phyloP scores from a whole-genome alignment of 345 rosid species.

The Eutrema yunnanense region DNA sequence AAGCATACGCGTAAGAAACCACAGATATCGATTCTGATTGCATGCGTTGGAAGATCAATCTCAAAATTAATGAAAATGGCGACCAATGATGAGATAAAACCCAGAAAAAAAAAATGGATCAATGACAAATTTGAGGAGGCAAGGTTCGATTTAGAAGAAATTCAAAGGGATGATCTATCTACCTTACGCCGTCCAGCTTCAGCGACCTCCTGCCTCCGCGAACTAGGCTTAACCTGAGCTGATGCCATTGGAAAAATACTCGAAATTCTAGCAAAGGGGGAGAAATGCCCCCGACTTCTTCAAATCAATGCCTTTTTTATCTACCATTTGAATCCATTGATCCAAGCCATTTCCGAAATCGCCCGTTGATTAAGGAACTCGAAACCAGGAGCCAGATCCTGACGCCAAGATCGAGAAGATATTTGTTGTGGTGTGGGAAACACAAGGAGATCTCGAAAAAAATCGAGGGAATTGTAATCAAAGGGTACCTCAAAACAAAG shows the following conservation, averaged over 20 bases:
- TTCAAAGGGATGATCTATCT: constrained; percentile 6
- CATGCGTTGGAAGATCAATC: not conserved
- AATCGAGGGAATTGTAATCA: not conserved
- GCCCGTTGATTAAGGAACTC: not conserved
- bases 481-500: not conserved
- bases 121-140: not conserved
- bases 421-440: not conserved
- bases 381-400: constrained; percentile 16
- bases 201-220: constrained; percentile 76
- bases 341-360: constrained; percentile 1
- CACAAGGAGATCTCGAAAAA: constrained; percentile 4
- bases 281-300: constrained; percentile 13
- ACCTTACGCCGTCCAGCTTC: constrained; percentile 98
- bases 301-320: constrained; percentile 13
- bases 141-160: not conserved
- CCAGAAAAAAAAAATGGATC: not conserved
- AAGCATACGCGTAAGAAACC: not conserved
- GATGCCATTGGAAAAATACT: constrained; percentile 60
- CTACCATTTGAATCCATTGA: constrained; percentile 10
- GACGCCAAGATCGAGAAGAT: constrained; percentile 10
- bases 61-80: not conserved
- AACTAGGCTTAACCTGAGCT: constrained; percentile 73
- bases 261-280: constrained; percentile 13
- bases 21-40: not conserved
- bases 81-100: not conserved